Evolutionary conservation across 768 basidiomycete species (phyloP).

Genomic region (Xerocomellus intermedius): DNA sequence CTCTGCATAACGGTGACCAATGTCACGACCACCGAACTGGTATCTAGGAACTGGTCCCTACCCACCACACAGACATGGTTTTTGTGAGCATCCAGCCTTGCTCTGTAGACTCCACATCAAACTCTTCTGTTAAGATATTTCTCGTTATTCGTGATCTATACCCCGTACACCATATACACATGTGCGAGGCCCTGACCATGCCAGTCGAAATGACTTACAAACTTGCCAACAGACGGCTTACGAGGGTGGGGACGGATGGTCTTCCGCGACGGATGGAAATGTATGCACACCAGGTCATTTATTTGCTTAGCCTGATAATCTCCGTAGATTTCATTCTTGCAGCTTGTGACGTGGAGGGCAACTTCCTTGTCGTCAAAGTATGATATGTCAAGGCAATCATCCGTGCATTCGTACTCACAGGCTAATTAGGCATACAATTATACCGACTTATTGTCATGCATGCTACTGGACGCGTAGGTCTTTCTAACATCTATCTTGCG

Average conservation of each 20-base stretch:
- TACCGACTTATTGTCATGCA: slow-evolving; percentile 84
- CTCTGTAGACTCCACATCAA: background rate
- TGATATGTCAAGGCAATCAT: background rate
- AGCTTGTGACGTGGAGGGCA: slow-evolving; percentile 82
- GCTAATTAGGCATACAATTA: slow-evolving; percentile 69
- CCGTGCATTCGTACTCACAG: background rate
- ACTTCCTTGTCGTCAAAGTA: slow-evolving; percentile 81
- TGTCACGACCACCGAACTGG: slow-evolving; percentile 80
- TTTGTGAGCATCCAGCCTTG: slow-evolving; percentile 49
- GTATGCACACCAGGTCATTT: slow-evolving; percentile 38
- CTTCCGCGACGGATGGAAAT: slow-evolving; percentile 82
- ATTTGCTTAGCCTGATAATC: slow-evolving; percentile 2
- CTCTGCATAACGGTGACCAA: slow-evolving; percentile 89
- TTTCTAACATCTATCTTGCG: background rate
- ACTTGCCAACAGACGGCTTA: slow-evolving; percentile 59
- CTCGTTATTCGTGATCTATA: slow-evolving; percentile 70
- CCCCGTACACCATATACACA: slow-evolving; percentile 86
- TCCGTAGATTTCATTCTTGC: slow-evolving; percentile 71
- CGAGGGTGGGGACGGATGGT: slow-evolving; percentile 80
- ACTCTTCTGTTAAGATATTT: slow-evolving; percentile 62
- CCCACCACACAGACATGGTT: slow-evolving; percentile 85
- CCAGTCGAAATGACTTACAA: background rate
- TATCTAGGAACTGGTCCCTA: slow-evolving; percentile 63
- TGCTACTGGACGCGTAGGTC: slow-evolving; percentile 84
- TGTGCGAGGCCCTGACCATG: slow-evolving; percentile 46